phyloP scores from a whole-genome alignment of 768 basidiomycete genomes.

The Trametes gibbosa region DNA sequence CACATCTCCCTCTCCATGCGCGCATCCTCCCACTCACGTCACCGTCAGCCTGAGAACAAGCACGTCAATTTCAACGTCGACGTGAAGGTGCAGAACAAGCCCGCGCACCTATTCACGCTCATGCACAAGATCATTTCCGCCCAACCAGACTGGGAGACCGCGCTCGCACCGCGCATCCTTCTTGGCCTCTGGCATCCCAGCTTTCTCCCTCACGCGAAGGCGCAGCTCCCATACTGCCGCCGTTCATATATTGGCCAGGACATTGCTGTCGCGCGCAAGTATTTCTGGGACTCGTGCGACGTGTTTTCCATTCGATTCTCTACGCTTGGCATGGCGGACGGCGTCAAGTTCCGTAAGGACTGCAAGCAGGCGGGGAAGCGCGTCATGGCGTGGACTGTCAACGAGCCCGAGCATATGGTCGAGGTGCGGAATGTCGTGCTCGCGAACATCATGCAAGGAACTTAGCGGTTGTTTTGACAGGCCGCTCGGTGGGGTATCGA shows the following conservation, averaged over 20 bases:
- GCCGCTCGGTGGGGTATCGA: constrained; percentile 55
- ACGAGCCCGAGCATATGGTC: constrained; percentile 85
- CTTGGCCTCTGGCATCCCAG: constrained; percentile 90
- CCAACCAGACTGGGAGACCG: constrained; percentile 69
- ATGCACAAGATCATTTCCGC: constrained; percentile 68
- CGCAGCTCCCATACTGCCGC: constrained; percentile 75
- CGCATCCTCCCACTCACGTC: neutral
- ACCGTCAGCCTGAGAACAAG: constrained; percentile 61
- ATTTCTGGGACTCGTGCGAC: constrained; percentile 87
- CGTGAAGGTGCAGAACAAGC: constrained; percentile 92
- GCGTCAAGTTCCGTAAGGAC: constrained; percentile 74
- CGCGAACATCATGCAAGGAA: neutral
- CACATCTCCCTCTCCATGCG: neutral
- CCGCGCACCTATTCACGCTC: constrained; percentile 75
- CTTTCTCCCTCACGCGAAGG: constrained; percentile 77
- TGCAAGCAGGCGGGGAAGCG: constrained; percentile 78
- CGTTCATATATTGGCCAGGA: constrained; percentile 83
- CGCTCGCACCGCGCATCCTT: constrained; percentile 75
- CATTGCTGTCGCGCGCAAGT: constrained; percentile 68
- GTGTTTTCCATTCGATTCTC: constrained; percentile 85
- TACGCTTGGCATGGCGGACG: constrained; percentile 67
- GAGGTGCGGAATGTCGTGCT: constrained; percentile 49
- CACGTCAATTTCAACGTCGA: constrained; percentile 85
- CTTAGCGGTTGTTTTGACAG: constrained; percentile 40
- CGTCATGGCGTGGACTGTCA: constrained; percentile 97